These are phyloP conservation scores for Botryobasidium botryosum DNA, from an alignment of 768 basidiomycete species.

Conservation along the genomic window DNA sequence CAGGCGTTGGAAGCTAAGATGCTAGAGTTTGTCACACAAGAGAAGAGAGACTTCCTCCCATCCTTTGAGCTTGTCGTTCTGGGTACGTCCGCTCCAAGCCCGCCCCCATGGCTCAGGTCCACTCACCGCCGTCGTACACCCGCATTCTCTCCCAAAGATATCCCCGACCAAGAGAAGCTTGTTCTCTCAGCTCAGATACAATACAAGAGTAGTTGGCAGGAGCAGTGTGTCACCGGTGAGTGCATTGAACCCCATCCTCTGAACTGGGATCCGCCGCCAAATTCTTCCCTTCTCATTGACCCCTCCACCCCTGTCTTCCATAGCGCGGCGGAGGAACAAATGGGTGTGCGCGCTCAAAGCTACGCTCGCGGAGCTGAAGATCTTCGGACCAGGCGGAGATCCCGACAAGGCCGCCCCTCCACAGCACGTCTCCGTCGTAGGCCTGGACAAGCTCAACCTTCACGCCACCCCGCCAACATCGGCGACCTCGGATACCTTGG, in stretches of 20 bases:
- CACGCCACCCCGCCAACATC: too few relatives aligned
- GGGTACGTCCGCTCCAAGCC: constrained; percentile 24
- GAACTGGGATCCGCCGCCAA: too few relatives aligned
- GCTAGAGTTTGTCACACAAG: constrained; percentile 54
- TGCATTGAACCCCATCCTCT: too few relatives aligned
- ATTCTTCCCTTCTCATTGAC: too few relatives aligned
- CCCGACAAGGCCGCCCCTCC: constrained; percentile 19
- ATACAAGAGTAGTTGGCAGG: too few relatives aligned
- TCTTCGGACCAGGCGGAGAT: constrained; percentile 34
- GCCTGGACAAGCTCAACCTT: too few relatives aligned
- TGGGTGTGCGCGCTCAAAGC: constrained; percentile 81
- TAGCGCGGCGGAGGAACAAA: constrained; percentile 70
- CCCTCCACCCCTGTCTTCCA: not conserved
- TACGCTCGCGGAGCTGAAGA: constrained; percentile 45
- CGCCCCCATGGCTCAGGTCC: not conserved
- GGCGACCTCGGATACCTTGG: too few relatives aligned
- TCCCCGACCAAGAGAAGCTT: constrained; percentile 68
- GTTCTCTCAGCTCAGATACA: constrained; percentile 64
- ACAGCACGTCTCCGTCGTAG: not conserved
- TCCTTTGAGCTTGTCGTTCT: constrained; percentile 56
- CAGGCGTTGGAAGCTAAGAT: constrained; percentile 61
- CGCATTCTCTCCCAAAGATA: too few relatives aligned
- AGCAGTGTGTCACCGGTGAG: too few relatives aligned
- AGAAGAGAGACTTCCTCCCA: constrained; percentile 60
- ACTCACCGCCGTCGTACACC: too few relatives aligned